Percentiles rank a stretch among this genome's conserved stretches.
Conservation (phyloP, 768 basidiomycete species). For the Postia placenta region DNA sequence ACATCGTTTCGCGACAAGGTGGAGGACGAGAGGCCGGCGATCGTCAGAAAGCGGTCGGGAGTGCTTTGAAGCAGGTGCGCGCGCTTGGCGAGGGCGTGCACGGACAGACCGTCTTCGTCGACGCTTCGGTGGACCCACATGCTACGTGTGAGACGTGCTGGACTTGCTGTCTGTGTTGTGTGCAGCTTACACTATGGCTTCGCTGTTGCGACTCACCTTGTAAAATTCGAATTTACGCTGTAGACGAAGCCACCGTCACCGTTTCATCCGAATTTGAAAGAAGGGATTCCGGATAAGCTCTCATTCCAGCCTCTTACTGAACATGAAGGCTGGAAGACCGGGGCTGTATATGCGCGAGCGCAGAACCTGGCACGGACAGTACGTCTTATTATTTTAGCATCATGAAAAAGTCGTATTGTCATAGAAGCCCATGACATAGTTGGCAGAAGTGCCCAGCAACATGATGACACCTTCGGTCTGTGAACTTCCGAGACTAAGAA, state of each 20-base stretch:
- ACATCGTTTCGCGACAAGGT: constrained; percentile 19
- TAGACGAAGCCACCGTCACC: constrained; percentile 66
- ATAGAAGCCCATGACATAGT: constrained; percentile 37
- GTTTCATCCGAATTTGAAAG: constrained; percentile 56
- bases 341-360: constrained; percentile 65
- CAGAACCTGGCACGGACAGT: constrained; percentile 81
- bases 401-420: neutral
- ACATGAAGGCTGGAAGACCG: constrained; percentile 54
- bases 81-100: constrained; percentile 53
- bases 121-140: constrained; percentile 64
- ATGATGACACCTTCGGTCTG: constrained; percentile 77
- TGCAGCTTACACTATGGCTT: too few relatives aligned
- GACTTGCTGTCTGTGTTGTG: too few relatives aligned
- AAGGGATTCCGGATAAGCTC: constrained; percentile 45
- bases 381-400: constrained; percentile 13
- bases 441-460: constrained; percentile 84
- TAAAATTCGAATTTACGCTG: constrained; percentile 68
- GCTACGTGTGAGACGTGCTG: too few relatives aligned
- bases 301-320: constrained; percentile 35
- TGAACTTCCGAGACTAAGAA: neutral
- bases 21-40: constrained; percentile 46
- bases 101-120: constrained; percentile 45
- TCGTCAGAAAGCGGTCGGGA: constrained; percentile 68
- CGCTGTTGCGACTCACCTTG: constrained; percentile 79
- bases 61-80: constrained; percentile 64